Evolutionary conservation across 306 rosid species (phyloP).

Genomic region (Morella rubra): DNA sequence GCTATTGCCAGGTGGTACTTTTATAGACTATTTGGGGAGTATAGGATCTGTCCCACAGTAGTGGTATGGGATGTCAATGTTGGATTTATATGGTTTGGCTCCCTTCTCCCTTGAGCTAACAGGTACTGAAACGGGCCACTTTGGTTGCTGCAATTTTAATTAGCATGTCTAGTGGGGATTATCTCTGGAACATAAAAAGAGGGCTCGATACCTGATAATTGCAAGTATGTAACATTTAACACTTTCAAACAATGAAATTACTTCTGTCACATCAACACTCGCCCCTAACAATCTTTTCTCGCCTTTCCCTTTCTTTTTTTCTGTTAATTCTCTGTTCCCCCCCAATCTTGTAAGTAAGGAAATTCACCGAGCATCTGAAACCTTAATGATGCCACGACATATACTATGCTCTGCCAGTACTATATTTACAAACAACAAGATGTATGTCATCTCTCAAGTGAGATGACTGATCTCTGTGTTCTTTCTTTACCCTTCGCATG

Average conservation of each 20-base stretch:
- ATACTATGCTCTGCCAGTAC: not conserved
- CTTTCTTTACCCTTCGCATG: conserved; percentile 7
- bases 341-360: not conserved
- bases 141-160: too few species aligned
- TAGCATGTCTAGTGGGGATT: too few species aligned
- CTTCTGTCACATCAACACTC: not conserved
- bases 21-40: too few species aligned
- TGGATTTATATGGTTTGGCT: too few species aligned
- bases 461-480: conserved; percentile 16
- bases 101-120: too few species aligned
- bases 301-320: not conserved
- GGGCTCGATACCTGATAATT: not conserved
- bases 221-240: conserved; percentile 2
- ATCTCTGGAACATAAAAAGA: too few species aligned
- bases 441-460: conserved; percentile 1
- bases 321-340: not conserved
- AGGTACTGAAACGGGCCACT: too few species aligned
- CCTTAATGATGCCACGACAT: not conserved
- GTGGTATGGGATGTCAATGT: too few species aligned
- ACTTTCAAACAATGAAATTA: not conserved
- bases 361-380: not conserved
- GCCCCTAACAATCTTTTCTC: too few species aligned
- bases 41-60: too few species aligned
- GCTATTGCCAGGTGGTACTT: too few species aligned
- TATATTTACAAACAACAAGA: conserved; percentile 21